Evolutionary conservation across 2,329 filamentous ascomycete genomes (phyloP), one percentile per base, ranked within the genome.

Genomic region (Acarospora socialis): DNA sequence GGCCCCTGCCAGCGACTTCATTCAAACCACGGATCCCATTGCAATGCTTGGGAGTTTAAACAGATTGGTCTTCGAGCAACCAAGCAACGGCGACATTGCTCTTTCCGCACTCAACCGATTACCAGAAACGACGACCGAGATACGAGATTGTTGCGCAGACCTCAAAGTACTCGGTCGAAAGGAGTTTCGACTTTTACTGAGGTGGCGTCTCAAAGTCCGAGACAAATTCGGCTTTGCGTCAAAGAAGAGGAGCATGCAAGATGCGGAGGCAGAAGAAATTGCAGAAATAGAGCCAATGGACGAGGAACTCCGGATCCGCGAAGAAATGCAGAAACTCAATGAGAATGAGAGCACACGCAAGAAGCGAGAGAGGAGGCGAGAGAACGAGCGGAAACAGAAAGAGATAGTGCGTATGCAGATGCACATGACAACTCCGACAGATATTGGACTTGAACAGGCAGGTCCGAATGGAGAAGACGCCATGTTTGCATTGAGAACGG

Each of bases 341-440:
- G 84, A 95, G 16, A 78, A 76, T 47, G 81, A 90, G 41, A 72
- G 60, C 25, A 55, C 77, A 14, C 75, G 76, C 45, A 87, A 76
- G 56, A 92, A 84, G 60, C 78, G 83, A 46, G 81, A 92, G 47
- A 73, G 78, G 44, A 70, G 86, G 42, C 81, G 70, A 46, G 84
- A 92, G 38, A 98, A 98, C 43, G 90, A 98, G 55, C 75, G 75
- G 54, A 95, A 92, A 57, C 81, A 90, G 45, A 90, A 81, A 45
- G 90, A 95, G 43, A 83, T 95, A 38, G 68, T 92, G n/a, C 76
- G 90, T 20, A 79, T 98, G 78, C 90, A 98, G 56, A 74, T 98
- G 63, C 78, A 94, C 59, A 98, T 98, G 90, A 78, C 77, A 2
- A 81, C 84, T 1, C 90, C 90, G 5, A 90, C 83, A 66, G 90